These are phyloP conservation scores for Colletotrichum musicola DNA, from an alignment of 2,329 filamentous ascomycete genomes.

Conservation along the genomic window DNA sequence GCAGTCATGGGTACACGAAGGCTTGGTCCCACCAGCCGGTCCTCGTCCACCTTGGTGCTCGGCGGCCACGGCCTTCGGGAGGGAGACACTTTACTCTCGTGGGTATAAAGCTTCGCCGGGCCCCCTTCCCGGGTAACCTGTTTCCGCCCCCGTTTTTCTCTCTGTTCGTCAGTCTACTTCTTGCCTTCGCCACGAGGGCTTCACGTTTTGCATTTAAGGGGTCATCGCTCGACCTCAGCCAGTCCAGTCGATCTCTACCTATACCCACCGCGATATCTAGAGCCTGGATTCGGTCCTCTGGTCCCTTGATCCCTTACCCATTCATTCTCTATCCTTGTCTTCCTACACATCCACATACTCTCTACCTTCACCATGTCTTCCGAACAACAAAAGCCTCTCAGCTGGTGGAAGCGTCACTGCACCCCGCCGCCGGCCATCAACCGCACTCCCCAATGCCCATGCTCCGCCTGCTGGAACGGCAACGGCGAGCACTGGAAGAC, in stretches of 20 bases:
- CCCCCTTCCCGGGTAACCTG: conserved; percentile 11
- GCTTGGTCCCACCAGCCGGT: conserved; percentile 20
- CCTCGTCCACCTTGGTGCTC: conserved; percentile 17
- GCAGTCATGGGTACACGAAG: conserved; percentile 26
- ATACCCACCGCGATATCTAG: conserved; percentile 7
- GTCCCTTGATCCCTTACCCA: conserved; percentile 14
- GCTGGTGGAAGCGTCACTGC: conserved; percentile 57
- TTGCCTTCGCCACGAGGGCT: conserved; percentile 10
- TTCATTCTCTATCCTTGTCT: not conserved
- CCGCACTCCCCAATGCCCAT: conserved; percentile 51
- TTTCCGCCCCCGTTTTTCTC: conserved; percentile 4
- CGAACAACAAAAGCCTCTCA: conserved; percentile 43
- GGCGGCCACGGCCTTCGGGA: conserved; percentile 27
- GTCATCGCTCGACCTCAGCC: conserved; percentile 15
- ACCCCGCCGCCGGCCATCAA: conserved; percentile 53
- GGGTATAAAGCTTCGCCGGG: conserved; percentile 31
- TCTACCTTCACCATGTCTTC: conserved; percentile 19
- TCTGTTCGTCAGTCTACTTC: conserved; percentile 17
- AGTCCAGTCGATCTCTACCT: conserved; percentile 31
- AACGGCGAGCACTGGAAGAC: conserved; percentile 39
- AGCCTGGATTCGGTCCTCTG: conserved; percentile 17
- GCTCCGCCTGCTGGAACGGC: conserved; percentile 48
- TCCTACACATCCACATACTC: not conserved
- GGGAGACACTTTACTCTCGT: not conserved
- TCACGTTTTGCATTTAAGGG: conserved; percentile 9